Conservation (phyloP, 2,329 filamentous ascomycete species). For the Aureobasidium sp. region DNA sequence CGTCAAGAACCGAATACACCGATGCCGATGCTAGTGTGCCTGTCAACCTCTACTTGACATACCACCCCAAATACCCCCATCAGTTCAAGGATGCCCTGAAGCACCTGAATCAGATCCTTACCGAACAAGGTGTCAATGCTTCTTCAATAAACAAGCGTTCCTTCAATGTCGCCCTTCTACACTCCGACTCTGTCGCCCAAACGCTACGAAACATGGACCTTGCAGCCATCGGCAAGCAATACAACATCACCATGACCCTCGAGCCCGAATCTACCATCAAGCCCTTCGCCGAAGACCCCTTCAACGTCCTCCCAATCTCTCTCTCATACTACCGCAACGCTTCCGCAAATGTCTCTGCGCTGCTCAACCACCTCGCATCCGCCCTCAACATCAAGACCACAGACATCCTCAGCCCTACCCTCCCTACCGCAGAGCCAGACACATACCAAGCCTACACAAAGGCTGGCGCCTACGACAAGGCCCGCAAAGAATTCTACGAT, state of each 20-base stretch:
- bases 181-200: not conserved
- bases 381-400: not conserved
- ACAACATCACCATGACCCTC: slow-evolving; percentile 8
- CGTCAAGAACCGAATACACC: not conserved
- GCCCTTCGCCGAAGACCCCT: slow-evolving; percentile 4
- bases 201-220: slow-evolving; percentile 1
- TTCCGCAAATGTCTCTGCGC: not conserved
- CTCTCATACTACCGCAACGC: slow-evolving; percentile 13
- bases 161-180: not conserved
- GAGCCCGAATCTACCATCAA: not conserved
- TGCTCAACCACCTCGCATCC: slow-evolving; percentile 6
- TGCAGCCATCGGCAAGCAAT: slow-evolving; percentile 6
- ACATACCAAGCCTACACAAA: slow-evolving; percentile 29
- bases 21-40: not conserved
- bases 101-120: not conserved
- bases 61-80: slow-evolving; percentile 4
- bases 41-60: slow-evolving; percentile 2
- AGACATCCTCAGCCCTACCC: not conserved
- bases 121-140: not conserved
- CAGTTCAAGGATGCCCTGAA: slow-evolving; percentile 3
- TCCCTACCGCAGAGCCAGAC: slow-evolving; percentile 42
- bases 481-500: slow-evolving; percentile 83
- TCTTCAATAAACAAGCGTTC: slow-evolving; percentile 6
- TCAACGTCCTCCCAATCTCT: not conserved
- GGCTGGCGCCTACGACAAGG: slow-evolving; percentile 72